phyloP scores from a whole-genome alignment of 225 moss, liverwort and hornwort species.

The Thuidium tamariscinum region DNA sequence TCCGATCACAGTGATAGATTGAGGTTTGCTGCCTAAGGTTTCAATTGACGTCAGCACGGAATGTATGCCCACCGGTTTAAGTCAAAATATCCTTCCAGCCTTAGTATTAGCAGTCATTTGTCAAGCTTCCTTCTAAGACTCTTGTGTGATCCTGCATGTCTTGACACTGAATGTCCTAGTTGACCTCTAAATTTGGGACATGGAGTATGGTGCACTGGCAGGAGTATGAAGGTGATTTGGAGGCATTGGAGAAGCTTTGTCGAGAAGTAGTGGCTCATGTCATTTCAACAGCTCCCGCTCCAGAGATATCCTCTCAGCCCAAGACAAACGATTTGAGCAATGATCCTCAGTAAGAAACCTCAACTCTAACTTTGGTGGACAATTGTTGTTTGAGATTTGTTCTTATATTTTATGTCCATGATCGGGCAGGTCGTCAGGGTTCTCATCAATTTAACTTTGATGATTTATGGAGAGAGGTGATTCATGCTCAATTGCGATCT shows the following conservation, averaged over 20 bases:
- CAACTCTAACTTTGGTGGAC: not conserved
- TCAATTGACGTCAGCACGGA: not conserved
- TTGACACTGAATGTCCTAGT: not conserved
- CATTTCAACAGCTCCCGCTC: slow-evolving; percentile 15
- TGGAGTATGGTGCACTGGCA: not conserved
- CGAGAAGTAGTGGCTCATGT: slow-evolving; percentile 24
- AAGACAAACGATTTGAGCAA: slow-evolving; percentile 6
- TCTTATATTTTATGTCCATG: not conserved
- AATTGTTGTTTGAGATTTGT: not conserved
- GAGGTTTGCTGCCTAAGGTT: not conserved
- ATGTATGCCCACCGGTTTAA: not conserved
- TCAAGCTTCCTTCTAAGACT: not conserved
- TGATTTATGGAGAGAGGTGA: not conserved
- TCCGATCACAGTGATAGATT: not conserved
- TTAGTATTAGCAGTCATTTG: not conserved
- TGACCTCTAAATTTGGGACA: not conserved
- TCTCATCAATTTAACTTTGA: not conserved
- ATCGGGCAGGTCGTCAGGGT: not conserved
- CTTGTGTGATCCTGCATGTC: not conserved
- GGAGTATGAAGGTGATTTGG: slow-evolving; percentile 32
- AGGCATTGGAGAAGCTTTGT: slow-evolving; percentile 21
- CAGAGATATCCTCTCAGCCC: slow-evolving; percentile 11
- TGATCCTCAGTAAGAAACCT: slow-evolving; percentile 10
- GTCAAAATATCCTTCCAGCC: not conserved
- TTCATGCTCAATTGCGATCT: not conserved